Conservation (phyloP, 169 alveolate species). For the Eimeria necatrix region DNA sequence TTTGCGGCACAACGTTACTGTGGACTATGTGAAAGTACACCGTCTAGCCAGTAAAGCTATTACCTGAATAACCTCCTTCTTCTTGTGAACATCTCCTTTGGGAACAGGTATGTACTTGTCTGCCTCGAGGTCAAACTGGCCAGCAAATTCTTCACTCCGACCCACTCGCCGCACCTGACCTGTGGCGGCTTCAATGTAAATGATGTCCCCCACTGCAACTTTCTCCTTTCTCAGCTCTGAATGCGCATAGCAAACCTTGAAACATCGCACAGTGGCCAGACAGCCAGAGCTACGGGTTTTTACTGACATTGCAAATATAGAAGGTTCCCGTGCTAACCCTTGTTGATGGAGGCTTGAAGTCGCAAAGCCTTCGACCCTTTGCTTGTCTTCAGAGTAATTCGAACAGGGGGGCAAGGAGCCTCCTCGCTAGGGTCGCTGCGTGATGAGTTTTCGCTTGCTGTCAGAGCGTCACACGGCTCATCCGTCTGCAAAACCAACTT, state of each 20-base stretch:
- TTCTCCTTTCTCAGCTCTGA: conserved; percentile 97
- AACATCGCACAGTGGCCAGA: not conserved
- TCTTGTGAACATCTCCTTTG: conserved; percentile 99
- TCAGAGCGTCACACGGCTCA: conserved; percentile 36
- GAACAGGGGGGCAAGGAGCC: conserved; percentile 88
- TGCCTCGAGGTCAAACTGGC: conserved; percentile 99
- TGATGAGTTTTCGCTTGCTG: conserved; percentile 23
- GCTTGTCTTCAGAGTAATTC: conserved; percentile 96
- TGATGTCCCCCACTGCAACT: conserved; percentile 88
- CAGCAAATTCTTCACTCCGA: conserved; percentile 98
- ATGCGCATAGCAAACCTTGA: not conserved
- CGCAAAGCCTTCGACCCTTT: conserved; percentile 98
- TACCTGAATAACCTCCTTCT: conserved; percentile 97
- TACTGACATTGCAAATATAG: not conserved
- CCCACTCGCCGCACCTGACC: conserved; percentile 99
- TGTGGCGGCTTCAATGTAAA: conserved; percentile 98
- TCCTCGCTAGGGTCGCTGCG: conserved; percentile 42
- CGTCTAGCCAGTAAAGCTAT: not conserved
- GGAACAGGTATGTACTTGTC: conserved; percentile 99
- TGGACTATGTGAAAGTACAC: too few relatives aligned
- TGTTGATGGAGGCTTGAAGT: conserved; percentile 94
- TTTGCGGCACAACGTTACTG: too few relatives aligned
- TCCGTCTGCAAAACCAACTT: conserved; percentile 40
- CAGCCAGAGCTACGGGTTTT: not conserved
- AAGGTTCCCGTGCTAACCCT: conserved; percentile 60